These are phyloP conservation scores for Takakia lepidozioides DNA, from an alignment of 225 moss, liverwort and hornwort species.

Conservation along the genomic window DNA sequence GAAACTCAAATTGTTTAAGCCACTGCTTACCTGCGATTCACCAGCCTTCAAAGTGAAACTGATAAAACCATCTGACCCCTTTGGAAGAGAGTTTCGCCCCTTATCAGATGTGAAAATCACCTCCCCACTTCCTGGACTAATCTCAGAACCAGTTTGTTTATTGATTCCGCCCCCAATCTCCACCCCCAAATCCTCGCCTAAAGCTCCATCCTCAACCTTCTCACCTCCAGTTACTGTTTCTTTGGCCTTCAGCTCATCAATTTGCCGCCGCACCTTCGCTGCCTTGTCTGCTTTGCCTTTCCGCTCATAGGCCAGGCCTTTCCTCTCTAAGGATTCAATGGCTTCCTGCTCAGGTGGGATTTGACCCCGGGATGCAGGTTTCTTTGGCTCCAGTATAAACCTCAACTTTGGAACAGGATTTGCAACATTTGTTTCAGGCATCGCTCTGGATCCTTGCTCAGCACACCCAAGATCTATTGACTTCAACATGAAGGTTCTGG, in stretches of 20 bases:
- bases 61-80: conserved; percentile 60
- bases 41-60: conserved; percentile 71
- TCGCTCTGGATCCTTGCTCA: conserved; percentile 28
- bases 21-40: conserved; percentile 78
- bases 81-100: conserved; percentile 18
- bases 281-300: conserved; percentile 85
- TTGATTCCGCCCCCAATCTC: conserved; percentile 22
- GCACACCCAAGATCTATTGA: conserved; percentile 55
- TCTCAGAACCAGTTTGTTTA: conserved; percentile 18
- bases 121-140: conserved; percentile 18
- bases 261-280: conserved; percentile 61
- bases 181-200: conserved; percentile 23
- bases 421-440: conserved; percentile 16
- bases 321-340: conserved; percentile 84
- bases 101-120: conserved; percentile 22
- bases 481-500: conserved; percentile 71
- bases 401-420: conserved; percentile 32
- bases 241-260: conserved; percentile 52
- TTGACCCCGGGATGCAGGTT: conserved; percentile 15
- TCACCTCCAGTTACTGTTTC: conserved; percentile 22
- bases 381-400: conserved; percentile 66
- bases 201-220: conserved; percentile 26
- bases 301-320: conserved; percentile 73
- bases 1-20: too few species aligned
- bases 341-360: conserved; percentile 79